Conservation (phyloP, 1,139 yeast genomes). For the Kodamaea arcana region DNA sequence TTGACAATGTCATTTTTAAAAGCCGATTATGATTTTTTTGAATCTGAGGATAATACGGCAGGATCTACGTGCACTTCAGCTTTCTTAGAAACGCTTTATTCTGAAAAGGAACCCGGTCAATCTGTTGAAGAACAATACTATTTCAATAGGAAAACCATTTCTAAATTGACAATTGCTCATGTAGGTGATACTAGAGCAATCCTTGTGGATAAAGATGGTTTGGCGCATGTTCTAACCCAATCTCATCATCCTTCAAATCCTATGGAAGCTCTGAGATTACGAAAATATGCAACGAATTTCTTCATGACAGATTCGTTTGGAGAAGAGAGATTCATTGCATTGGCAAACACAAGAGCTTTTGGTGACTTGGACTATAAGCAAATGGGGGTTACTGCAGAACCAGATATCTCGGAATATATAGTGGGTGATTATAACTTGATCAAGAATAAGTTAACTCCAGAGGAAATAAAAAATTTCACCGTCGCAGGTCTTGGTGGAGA, state of each 20-base stretch:
- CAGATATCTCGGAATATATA: slow-evolving; percentile 68
- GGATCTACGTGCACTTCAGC: slow-evolving; percentile 88
- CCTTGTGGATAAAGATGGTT: slow-evolving; percentile 69
- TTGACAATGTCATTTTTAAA: slow-evolving; percentile 59
- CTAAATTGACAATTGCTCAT: slow-evolving; percentile 76
- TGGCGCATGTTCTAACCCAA: slow-evolving; percentile 72
- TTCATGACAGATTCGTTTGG: slow-evolving; percentile 91
- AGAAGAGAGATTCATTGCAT: slow-evolving; percentile 76
- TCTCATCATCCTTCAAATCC: slow-evolving; percentile 88
- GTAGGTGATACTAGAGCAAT: slow-evolving; percentile 96
- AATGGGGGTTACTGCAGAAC: slow-evolving; percentile 88
- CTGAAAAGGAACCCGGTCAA: slow-evolving; percentile 26
- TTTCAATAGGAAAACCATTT: slow-evolving; percentile 67
- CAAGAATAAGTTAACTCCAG: slow-evolving; percentile 28
- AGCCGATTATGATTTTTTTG: slow-evolving; percentile 50
- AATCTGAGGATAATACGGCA: slow-evolving; percentile 34
- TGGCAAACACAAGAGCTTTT: slow-evolving; percentile 90
- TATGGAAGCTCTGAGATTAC: slow-evolving; percentile 67
- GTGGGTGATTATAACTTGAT: slow-evolving; percentile 50
- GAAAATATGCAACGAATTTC: slow-evolving; percentile 67
- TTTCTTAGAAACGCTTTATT: slow-evolving; percentile 53
- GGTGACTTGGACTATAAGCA: slow-evolving; percentile 82
- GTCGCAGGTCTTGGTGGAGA: slow-evolving; percentile 66
- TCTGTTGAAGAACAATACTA: slow-evolving; percentile 46
- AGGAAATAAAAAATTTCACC: slow-evolving; percentile 38